Conservation (phyloP, 1,139 yeast species). For the Yamadazyma atlantica region DNA sequence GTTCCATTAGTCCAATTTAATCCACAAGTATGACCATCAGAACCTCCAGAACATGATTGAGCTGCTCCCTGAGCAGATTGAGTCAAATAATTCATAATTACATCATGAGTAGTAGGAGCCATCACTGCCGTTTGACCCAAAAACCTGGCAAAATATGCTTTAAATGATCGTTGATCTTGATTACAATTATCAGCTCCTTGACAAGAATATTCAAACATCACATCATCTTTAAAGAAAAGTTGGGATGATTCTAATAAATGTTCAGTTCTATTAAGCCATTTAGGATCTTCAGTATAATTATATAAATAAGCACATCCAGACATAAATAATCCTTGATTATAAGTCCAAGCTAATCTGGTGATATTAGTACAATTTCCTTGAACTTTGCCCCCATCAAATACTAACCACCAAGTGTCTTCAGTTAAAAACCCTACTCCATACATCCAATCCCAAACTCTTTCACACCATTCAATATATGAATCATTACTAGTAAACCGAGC, state of each 20-base stretch:
- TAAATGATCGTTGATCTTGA: conserved; percentile 88
- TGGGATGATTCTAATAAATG: conserved; percentile 52
- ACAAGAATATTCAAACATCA: conserved; percentile 84
- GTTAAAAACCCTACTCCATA: conserved; percentile 54
- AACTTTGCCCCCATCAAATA: conserved; percentile 78
- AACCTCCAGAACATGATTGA: conserved; percentile 79
- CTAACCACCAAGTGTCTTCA: conserved; percentile 47
- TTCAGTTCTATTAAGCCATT: conserved; percentile 66
- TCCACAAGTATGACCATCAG: conserved; percentile 90
- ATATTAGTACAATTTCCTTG: conserved; percentile 60
- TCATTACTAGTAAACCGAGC: conserved; percentile 78
- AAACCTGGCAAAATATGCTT: conserved; percentile 76
- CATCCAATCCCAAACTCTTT: conserved; percentile 82
- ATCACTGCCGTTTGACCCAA: conserved; percentile 72
- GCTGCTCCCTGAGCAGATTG: conserved; percentile 81
- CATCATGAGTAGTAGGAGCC: conserved; percentile 60
- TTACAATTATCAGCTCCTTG: conserved; percentile 62
- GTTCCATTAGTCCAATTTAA: conserved; percentile 62
- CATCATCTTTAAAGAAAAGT: conserved; percentile 56
- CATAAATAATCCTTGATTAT: conserved; percentile 79
- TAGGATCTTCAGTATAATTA: conserved; percentile 64
- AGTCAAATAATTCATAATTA: conserved; percentile 51
- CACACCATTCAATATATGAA: conserved; percentile 78
- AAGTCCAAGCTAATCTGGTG: conserved; percentile 75
- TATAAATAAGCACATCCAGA: conserved; percentile 83